Evolutionary conservation across 345 rosid genomes (phyloP).

Genomic region (Sisymbrium altissimum): DNA sequence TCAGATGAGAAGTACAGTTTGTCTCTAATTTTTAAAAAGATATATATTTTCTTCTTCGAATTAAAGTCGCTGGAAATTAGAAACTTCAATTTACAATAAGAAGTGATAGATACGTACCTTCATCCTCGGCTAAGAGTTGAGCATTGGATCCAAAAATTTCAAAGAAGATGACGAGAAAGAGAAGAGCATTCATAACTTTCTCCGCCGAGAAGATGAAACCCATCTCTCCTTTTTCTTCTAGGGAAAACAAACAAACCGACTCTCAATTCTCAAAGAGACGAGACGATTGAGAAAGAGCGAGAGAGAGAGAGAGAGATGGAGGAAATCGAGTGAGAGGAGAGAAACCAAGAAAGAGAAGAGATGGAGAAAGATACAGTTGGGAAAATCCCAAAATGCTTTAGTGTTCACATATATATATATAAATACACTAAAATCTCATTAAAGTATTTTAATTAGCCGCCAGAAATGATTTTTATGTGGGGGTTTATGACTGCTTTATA

Average conservation of each 20-base stretch:
- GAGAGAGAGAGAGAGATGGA: not conserved
- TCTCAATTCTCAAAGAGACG: not conserved
- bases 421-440: not conserved
- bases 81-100: not conserved
- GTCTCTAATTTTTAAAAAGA: not conserved
- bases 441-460: not conserved
- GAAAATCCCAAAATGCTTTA: not conserved
- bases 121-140: conserved; percentile 51
- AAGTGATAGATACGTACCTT: conserved; percentile 41
- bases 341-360: not conserved
- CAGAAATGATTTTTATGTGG: conserved; percentile 16
- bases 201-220: conserved; percentile 20
- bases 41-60: not conserved
- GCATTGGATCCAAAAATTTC: conserved; percentile 40
- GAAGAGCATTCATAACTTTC: conserved; percentile 24
- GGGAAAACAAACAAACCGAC: not conserved
- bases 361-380: not conserved
- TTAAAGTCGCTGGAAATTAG: not conserved
- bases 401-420: not conserved
- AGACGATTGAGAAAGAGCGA: not conserved
- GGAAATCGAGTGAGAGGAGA: not conserved
- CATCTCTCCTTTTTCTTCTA: conserved; percentile 20
- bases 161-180: conserved; percentile 34
- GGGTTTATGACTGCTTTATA: not conserved
- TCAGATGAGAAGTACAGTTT: not conserved